Conservation (phyloP, 352 stramenopile species). For the Globisporangium spinosum region DNA sequence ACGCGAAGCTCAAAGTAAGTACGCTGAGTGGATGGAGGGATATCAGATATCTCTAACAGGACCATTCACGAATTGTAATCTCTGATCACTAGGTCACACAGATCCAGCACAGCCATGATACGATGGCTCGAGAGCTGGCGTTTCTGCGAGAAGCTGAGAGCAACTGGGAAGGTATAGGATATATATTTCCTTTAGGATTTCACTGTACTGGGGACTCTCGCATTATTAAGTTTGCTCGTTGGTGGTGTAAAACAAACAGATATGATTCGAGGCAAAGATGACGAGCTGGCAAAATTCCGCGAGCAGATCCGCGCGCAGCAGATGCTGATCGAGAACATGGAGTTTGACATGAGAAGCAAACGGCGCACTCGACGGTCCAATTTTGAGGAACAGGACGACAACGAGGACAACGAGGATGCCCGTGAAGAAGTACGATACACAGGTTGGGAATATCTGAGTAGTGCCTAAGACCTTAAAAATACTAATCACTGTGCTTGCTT, state of each 20-base stretch:
- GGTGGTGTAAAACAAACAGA: constrained; percentile 16
- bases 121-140: constrained; percentile 5
- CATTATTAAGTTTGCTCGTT: neutral
- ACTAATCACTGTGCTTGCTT: neutral
- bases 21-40: neutral
- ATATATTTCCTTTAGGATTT: too few species aligned
- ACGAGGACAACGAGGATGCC: constrained; percentile 19
- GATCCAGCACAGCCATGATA: neutral
- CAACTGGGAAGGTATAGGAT: constrained; percentile 9
- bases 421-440: constrained; percentile 34
- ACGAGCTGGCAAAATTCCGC: constrained; percentile 35
- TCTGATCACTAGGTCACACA: neutral
- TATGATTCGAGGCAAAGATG: constrained; percentile 35
- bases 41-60: neutral
- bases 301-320: constrained; percentile 66
- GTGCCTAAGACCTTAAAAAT: neutral
- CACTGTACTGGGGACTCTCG: too few species aligned
- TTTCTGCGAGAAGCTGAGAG: neutral
- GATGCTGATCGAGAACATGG: constrained; percentile 51
- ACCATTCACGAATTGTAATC: neutral
- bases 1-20: constrained; percentile 35
- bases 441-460: neutral
- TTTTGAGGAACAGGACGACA: constrained; percentile 9
- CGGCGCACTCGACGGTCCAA: neutral
- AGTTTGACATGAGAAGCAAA: constrained; percentile 32